Evolutionary conservation across 306 rosid species (phyloP).

Genomic region (Luffa acutangula): DNA sequence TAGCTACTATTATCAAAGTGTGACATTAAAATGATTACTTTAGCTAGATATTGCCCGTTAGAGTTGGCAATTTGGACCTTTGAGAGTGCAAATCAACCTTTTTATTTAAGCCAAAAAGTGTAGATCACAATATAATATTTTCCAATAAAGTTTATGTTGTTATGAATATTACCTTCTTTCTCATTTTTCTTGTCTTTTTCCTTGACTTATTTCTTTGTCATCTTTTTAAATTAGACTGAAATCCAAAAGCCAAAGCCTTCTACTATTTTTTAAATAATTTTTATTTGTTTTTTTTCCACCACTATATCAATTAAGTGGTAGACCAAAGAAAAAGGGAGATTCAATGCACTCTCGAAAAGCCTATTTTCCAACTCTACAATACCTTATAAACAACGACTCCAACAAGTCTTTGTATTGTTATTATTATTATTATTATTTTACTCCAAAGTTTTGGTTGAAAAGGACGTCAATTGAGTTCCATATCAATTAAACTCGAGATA

Average conservation of each 20-base stretch:
- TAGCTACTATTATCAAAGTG: not conserved
- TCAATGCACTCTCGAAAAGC: not conserved
- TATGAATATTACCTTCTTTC: not conserved
- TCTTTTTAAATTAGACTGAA: too few relatives aligned
- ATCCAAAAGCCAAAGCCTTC: not conserved
- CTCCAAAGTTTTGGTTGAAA: not conserved
- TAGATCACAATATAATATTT: not conserved
- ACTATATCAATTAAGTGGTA: not conserved
- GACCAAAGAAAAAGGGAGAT: not conserved
- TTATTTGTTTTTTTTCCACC: not conserved
- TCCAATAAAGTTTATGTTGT: not conserved
- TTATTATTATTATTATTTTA: too few relatives aligned
- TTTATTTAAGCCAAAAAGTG: not conserved
- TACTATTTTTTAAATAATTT: not conserved
- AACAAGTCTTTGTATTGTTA: not conserved
- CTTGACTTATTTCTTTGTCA: not conserved
- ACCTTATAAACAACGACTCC: not conserved
- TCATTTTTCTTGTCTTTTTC: too few relatives aligned
- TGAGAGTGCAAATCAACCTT: not conserved
- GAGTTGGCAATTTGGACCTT: not conserved
- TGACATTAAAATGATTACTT: not conserved
- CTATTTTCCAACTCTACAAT: not conserved
- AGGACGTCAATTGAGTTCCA: too few relatives aligned
- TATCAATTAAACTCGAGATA: too few relatives aligned
- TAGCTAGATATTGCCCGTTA: not conserved